Conservation (phyloP, 176 grass and related monocot genomes). For the Triticum dicoccoides region DNA sequence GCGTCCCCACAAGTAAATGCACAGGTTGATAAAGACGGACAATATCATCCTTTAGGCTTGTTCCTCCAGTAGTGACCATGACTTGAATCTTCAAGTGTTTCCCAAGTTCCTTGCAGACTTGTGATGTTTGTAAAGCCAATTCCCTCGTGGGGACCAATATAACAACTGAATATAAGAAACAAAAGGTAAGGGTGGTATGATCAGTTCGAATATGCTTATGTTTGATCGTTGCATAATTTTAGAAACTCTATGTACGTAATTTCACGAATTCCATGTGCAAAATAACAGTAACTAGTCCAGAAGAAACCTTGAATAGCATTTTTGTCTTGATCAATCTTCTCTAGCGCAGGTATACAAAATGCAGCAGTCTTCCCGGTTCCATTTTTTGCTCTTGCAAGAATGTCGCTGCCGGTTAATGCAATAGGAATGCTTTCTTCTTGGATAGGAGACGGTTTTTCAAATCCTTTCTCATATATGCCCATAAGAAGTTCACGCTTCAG, state of each 20-base stretch:
- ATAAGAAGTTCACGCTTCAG: constrained; percentile 95
- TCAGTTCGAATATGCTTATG: neutral
- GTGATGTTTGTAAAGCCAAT: constrained; percentile 87
- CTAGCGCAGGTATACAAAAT: constrained; percentile 89
- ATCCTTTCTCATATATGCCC: constrained; percentile 97
- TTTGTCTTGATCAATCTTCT: constrained; percentile 93
- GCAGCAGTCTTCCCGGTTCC: constrained; percentile 93
- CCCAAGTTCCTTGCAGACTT: constrained; percentile 95
- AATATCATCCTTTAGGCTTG: constrained; percentile 94
- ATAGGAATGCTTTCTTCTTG: constrained; percentile 99
- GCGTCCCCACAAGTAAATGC: constrained; percentile 85
- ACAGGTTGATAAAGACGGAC: constrained; percentile 91
- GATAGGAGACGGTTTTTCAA: constrained; percentile 93
- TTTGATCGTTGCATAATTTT: constrained; percentile 3
- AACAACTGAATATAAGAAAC: constrained; percentile 56
- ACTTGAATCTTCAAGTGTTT: constrained; percentile 88
- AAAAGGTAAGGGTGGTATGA: neutral
- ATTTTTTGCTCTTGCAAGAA: constrained; percentile 96
- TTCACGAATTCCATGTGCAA: too few relatives aligned
- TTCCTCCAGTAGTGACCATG: constrained; percentile 96
- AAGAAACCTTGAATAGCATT: constrained; percentile 84
- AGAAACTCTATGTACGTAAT: neutral
- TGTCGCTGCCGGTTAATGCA: constrained; percentile 91
- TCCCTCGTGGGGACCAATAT: constrained; percentile 96
- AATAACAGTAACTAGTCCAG: neutral